Evolutionary conservation across 805 yeast species (phyloP).

Genomic region (Saturnispora dispora): DNA sequence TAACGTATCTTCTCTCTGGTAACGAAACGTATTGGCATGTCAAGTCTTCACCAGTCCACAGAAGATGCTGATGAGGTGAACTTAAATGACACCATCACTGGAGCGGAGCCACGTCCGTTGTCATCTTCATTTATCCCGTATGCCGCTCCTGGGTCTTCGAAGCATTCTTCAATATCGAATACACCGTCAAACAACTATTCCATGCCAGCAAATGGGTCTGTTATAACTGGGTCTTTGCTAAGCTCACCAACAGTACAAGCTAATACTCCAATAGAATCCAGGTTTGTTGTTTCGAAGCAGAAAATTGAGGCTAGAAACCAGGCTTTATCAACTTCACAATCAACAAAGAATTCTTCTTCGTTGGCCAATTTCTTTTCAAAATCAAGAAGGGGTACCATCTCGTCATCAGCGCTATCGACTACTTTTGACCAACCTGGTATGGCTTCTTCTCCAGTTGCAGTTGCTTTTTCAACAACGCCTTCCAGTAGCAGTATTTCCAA

Average conservation of each 20-base stretch:
- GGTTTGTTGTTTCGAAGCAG: conserved; percentile 77
- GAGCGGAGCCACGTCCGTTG: conserved; percentile 5
- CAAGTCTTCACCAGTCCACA: conserved; percentile 28
- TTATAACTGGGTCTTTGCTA: conserved; percentile 53
- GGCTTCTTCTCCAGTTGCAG: conserved; percentile 23
- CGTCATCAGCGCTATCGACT: conserved; percentile 9
- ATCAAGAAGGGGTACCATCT: conserved; percentile 31
- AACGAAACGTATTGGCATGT: conserved; percentile 12
- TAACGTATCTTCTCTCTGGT: not conserved
- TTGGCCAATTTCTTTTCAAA: conserved; percentile 43
- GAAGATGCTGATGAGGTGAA: conserved; percentile 15
- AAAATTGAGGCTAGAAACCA: conserved; percentile 39
- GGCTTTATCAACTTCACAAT: conserved; percentile 15
- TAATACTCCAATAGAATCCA: conserved; percentile 62
- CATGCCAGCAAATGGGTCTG: conserved; percentile 49
- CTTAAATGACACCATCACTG: conserved; percentile 9
- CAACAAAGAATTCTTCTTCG: conserved; percentile 34
- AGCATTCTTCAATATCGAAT: conserved; percentile 10
- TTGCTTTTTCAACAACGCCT: conserved; percentile 7
- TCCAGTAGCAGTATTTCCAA: not conserved
- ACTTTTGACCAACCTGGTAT: conserved; percentile 15
- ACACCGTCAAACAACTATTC: conserved; percentile 20
- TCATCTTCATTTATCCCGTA: conserved; percentile 43
- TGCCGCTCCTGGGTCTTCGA: conserved; percentile 59
- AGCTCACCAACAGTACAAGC: conserved; percentile 59